Conservation (phyloP, 495 filamentous ascomycete species). For the Hyaloscypha variabilis region DNA sequence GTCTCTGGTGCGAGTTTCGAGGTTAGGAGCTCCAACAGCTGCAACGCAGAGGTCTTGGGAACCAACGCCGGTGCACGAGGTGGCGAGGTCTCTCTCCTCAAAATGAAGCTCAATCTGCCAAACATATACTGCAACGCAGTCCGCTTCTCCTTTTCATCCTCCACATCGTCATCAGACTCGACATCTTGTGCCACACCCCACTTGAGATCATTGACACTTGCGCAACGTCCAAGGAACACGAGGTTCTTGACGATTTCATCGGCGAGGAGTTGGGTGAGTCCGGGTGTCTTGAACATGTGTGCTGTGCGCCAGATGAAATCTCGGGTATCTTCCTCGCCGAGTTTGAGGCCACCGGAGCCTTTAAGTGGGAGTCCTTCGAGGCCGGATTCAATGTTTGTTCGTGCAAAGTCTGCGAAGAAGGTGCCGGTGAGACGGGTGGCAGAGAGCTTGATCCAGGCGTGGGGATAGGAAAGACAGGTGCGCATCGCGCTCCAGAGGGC, state of each 20-base stretch:
- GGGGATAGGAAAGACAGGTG: conserved; percentile 69
- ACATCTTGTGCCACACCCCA: conserved; percentile 49
- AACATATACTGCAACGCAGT: conserved; percentile 74
- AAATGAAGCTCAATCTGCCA: conserved; percentile 69
- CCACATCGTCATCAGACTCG: conserved; percentile 46
- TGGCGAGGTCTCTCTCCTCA: conserved; percentile 73
- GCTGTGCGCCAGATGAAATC: conserved; percentile 65
- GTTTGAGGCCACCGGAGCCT: conserved; percentile 69
- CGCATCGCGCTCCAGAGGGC: conserved; percentile 68
- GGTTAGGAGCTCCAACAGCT: conserved; percentile 65
- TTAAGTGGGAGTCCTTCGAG: conserved; percentile 61
- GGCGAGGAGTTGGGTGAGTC: conserved; percentile 67
- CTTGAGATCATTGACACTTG: conserved; percentile 63
- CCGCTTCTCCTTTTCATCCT: conserved; percentile 34
- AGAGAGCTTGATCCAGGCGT: conserved; percentile 75
- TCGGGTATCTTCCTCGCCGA: conserved; percentile 66
- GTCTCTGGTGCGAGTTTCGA: conserved; percentile 56
- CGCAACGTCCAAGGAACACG: conserved; percentile 71
- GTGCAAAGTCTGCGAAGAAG: conserved; percentile 79
- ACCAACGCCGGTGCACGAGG: conserved; percentile 61
- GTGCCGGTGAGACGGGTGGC: conserved; percentile 73
- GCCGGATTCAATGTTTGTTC: conserved; percentile 53
- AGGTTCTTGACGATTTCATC: conserved; percentile 76
- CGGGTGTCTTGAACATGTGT: conserved; percentile 64
- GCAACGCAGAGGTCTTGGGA: conserved; percentile 75